Evolutionary conservation across 352 stramenopile genomes (phyloP).

Genomic region (Achlya hypogyna): DNA sequence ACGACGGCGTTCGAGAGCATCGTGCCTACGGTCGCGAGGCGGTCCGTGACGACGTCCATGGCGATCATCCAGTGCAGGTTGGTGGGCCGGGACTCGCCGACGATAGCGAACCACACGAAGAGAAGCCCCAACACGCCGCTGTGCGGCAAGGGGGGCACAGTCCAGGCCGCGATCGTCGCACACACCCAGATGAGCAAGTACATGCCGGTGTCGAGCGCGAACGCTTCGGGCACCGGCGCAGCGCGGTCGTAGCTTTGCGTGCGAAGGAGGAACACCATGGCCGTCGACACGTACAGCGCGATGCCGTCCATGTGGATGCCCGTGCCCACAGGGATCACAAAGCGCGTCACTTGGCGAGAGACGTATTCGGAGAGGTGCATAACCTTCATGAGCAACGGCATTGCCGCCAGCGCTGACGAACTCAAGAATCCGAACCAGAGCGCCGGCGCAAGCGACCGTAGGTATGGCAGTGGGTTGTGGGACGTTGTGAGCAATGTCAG

Average conservation of each 20-base stretch:
- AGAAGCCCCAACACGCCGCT: not conserved
- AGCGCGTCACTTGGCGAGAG: not conserved
- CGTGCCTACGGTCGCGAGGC: constrained; percentile 62
- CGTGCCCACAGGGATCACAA: constrained; percentile 13
- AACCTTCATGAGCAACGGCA: not conserved
- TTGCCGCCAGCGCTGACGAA: not conserved
- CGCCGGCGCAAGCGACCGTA: constrained; percentile 36
- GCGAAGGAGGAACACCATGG: constrained; percentile 29
- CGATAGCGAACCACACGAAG: not conserved
- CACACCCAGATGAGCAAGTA: not conserved
- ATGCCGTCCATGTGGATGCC: constrained; percentile 31
- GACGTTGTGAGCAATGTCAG: constrained; percentile 25
- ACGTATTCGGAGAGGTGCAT: constrained; percentile 4
- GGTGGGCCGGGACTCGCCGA: not conserved
- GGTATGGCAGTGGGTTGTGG: constrained; percentile 27
- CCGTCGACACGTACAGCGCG: constrained; percentile 27
- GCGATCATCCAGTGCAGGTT: constrained; percentile 32
- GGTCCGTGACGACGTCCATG: constrained; percentile 62
- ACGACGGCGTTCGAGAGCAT: constrained; percentile 60
- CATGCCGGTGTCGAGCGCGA: not conserved
- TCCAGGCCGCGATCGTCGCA: not conserved
- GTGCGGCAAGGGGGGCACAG: not conserved
- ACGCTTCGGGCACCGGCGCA: not conserved
- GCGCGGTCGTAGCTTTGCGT: not conserved
- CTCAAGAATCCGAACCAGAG: constrained; percentile 28